Base-by-base conservation (phyloP, 208 protist species). In the Tritrichomonas musculus region DNA sequence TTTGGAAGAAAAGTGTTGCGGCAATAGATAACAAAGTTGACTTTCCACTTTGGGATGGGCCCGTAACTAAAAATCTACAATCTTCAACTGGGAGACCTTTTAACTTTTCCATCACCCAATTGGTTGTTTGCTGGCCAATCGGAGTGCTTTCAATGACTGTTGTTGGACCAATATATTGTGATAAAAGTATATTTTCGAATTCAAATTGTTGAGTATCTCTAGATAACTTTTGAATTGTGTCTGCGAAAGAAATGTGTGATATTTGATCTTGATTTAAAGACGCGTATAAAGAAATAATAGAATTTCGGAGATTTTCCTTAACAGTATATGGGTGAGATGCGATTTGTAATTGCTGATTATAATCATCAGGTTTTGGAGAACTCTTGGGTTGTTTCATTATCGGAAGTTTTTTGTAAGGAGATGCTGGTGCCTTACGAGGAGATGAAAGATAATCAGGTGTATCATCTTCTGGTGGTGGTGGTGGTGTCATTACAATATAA, bases 81-180 rank as follows among this genome's bases (percentile, higher is more conserved):
- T n/a, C 44, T 55, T 88, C 47, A 39, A 47, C n/a, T 53, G 41
- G 25, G 17, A 88, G 47, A 1, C 77, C 77, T 47, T 88, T 88
- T 25, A 57, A 20, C 0, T 36, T 25, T 2, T 88, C 47, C 47
- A 88, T 60, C 2, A 49, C 20, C 0, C 13, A 36, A 11, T 88
- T 25, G 14, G 47, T 57, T 57, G 47, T 57, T 50, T 88, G 77
- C 8, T 88, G 41, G n/a, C 47, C 47, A 30, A 88, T 9, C 9
- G 41, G 47, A 39, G 77, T 88, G 39, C 39, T 27, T 14, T 20
- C 57, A n/a, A 88, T 53, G 20, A 88, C 44, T n/a, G 41, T 60
- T 88, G 77, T 88, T 9, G 77, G 77, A 39, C 47, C 47, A 88
- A 88, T 88, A 27, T 53, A 57, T 57, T 88, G 41, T 14, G 77